Conservation (phyloP, 2,329 filamentous ascomycete species). For the Teratosphaeria nubilosa region DNA sequence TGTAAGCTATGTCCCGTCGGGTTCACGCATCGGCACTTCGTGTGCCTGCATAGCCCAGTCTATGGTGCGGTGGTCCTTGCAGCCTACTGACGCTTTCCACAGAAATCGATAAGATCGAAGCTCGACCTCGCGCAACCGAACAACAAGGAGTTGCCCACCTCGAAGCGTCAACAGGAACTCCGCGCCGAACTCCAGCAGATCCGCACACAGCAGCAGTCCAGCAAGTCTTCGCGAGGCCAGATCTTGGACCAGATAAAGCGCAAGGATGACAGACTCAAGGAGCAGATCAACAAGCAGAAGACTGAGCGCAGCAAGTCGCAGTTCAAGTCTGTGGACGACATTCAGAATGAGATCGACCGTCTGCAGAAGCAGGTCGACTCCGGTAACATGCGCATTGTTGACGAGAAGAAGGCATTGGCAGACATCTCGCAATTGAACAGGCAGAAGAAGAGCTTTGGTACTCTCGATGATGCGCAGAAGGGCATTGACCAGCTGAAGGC, state of each 20-base stretch:
- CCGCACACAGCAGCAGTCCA: constrained; percentile 72
- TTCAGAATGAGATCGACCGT: constrained; percentile 70
- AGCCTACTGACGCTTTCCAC: constrained; percentile 14
- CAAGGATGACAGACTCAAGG: constrained; percentile 80
- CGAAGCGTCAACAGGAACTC: constrained; percentile 78
- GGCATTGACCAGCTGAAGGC: constrained; percentile 77
- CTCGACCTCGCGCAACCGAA: constrained; percentile 73
- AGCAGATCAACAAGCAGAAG: constrained; percentile 79
- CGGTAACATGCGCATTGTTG: constrained; percentile 88
- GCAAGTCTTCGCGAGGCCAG: constrained; percentile 69
- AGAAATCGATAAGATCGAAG: constrained; percentile 84
- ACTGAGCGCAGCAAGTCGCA: constrained; percentile 65
- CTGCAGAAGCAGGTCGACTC: constrained; percentile 80
- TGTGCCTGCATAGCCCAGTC: background rate
- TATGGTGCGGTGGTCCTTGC: background rate
- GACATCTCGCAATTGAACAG: constrained; percentile 79
- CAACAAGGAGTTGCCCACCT: constrained; percentile 69
- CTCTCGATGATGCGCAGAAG: constrained; percentile 78
- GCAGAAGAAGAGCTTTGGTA: constrained; percentile 80
- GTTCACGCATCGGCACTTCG: background rate
- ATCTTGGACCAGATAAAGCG: constrained; percentile 87
- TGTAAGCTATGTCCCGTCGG: constrained; percentile 13
- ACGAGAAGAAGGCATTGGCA: constrained; percentile 86
- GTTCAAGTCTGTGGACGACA: constrained; percentile 80
- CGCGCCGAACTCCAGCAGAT: constrained; percentile 74